Base-by-base conservation (phyloP, 768 basidiomycete species). In the Suillus subaureus region DNA sequence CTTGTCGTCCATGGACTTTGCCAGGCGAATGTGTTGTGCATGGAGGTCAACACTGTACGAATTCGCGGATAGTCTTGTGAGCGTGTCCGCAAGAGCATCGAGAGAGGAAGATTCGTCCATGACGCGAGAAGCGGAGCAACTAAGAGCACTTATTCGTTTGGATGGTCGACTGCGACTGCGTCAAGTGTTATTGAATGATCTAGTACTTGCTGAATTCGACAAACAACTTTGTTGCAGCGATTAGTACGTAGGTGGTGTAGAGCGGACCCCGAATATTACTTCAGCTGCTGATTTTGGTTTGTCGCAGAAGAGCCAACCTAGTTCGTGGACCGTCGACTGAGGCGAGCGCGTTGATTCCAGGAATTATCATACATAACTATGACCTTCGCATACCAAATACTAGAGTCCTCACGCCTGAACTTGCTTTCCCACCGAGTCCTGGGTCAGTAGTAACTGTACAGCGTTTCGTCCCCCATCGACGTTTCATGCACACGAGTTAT, bases 41-140 rank as follows among this genome's bases (percentile, higher is more conserved):
- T 94, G 92, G 1, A 89, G 79, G 31, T 80, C 73, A n/a, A 89
- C 73, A 69, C 90, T 85, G 70, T 85, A 86, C 0, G 92, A 86
- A 60, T 83, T 83, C 55, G 83, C 79, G 1, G 87, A 82, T 13
- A 94, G 77, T 61, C 83, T 78, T 28, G 82, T 85, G 64, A 94
- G 83, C 12, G 89, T 69, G 69, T 83, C 81, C 6, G 85, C 82
- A 15, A 93, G 81, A 11, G 87, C 89, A 60, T 91, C 89, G 63
- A 93, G 83, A 35, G 84, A 81, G 64, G 86, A 79, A 37, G 82
- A 75, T 70, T 88, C 85, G 73, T 88, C 82, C 87, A 88, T 89
- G 62, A 21, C 37, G 40, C 62, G 12, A 18, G 39, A 63, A 55
- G 42, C 12, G 21, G 16, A 28, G 31, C 35, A 54, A 54, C 52